phyloP scores from a whole-genome alignment of 257 asterid genomes.

The Solanum microdontum region DNA sequence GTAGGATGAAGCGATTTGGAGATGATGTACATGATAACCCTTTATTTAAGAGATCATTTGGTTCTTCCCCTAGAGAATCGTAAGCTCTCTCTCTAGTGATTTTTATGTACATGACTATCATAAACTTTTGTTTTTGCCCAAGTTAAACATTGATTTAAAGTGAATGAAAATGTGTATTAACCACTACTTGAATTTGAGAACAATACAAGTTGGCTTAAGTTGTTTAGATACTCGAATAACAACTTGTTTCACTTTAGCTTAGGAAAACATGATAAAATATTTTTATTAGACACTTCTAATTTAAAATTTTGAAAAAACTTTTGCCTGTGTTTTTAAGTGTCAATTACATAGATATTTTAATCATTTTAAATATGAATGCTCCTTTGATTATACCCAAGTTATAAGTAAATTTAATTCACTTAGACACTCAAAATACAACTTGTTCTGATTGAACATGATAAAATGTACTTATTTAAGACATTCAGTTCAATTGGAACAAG shows the following conservation, averaged over 20 bases:
- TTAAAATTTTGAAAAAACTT: neutral
- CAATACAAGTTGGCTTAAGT: neutral
- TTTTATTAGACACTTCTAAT: too few species aligned
- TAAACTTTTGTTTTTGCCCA: neutral
- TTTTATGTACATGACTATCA: neutral
- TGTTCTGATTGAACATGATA: neutral
- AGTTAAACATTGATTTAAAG: neutral
- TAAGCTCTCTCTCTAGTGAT: constrained; percentile 25
- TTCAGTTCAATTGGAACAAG: neutral
- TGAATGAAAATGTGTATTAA: neutral
- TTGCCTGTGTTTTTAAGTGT: neutral
- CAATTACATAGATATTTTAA: neutral
- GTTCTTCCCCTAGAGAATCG: constrained; percentile 65
- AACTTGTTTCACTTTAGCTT: neutral
- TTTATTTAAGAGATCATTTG: constrained; percentile 58
- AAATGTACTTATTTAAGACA: neutral
- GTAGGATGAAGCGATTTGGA: constrained; percentile 66
- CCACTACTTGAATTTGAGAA: neutral
- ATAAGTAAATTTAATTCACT: too few species aligned
- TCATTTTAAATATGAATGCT: neutral
- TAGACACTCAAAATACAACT: neutral
- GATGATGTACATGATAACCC: constrained; percentile 30
- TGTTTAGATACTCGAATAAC: neutral
- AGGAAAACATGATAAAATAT: neutral
- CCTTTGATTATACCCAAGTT: neutral